Percentiles rank a stretch among this genome's conserved stretches.
phyloP scores from a whole-genome alignment of 2,329 filamentous ascomycete species.

The Periglandula ipomoeae region DNA sequence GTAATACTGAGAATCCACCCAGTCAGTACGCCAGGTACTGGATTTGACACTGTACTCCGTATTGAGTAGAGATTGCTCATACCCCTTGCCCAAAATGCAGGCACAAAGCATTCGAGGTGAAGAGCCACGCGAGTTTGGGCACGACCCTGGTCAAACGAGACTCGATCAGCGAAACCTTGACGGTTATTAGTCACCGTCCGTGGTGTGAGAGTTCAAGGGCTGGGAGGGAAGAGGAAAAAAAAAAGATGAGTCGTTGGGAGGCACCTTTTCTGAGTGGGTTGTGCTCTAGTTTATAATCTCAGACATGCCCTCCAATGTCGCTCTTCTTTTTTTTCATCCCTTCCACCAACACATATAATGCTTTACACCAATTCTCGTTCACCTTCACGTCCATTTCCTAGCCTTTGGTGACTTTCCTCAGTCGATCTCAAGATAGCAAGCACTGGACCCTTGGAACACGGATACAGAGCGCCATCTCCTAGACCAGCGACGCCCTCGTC shows the following conservation, averaged over 20 bases:
- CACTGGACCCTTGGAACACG: neutral
- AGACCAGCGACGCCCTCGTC: neutral
- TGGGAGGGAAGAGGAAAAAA: conserved; percentile 3
- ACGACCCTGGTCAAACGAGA: conserved; percentile 7
- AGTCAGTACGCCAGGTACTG: neutral
- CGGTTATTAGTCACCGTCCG: neutral
- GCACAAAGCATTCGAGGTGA: conserved; percentile 7
- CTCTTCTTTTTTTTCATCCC: neutral
- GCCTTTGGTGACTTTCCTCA: neutral
- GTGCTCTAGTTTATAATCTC: conserved; percentile 12
- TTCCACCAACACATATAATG: neutral
- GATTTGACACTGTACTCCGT: neutral
- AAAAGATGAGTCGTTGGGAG: conserved; percentile 3
- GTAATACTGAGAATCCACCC: neutral
- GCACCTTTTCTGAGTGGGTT: conserved; percentile 1
- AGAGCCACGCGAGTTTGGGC: conserved; percentile 13
- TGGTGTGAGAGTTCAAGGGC: neutral
- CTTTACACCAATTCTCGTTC: neutral
- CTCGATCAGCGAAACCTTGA: conserved; percentile 1
- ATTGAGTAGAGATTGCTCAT: conserved; percentile 4
- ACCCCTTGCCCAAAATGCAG: neutral
- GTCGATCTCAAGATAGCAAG: neutral
- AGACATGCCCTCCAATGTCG: conserved; percentile 10
- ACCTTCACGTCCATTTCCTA: neutral
- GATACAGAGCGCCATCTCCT: neutral